A percentile compares a stretch with the other conserved stretches of the same genome.
Conservation (phyloP, 257 asterid genomes). For the Linderniella brevidens region DNA sequence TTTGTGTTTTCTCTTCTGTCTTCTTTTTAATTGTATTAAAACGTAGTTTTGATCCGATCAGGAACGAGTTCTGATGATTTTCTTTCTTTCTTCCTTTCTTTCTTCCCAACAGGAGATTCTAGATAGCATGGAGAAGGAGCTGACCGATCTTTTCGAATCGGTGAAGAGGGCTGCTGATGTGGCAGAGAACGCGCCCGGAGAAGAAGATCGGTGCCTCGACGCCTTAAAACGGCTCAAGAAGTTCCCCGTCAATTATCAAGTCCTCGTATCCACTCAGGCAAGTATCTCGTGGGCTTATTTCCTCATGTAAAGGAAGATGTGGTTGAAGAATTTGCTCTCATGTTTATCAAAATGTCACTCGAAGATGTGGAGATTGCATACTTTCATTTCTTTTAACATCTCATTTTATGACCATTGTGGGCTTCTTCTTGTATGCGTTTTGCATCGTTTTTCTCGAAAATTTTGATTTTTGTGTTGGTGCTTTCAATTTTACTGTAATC, state of each 20-base stretch:
- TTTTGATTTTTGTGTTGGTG: background rate
- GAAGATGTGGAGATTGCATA: too few species aligned
- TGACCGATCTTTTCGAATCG: constrained; percentile 53
- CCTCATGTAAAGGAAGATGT: background rate
- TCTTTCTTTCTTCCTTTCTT: too few species aligned
- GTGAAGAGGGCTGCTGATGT: constrained; percentile 75
- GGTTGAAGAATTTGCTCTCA: too few species aligned
- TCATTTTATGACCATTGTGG: too few species aligned
- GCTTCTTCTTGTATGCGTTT: background rate
- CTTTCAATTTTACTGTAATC: background rate
- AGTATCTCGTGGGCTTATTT: background rate
- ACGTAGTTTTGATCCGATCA: too few species aligned
- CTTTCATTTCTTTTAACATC: too few species aligned
- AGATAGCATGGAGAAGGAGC: constrained; percentile 64
- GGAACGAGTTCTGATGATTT: too few species aligned
- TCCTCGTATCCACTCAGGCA: constrained; percentile 89
- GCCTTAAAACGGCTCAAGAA: constrained; percentile 50
- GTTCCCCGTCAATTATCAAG: constrained; percentile 71
- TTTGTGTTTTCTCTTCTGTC: too few species aligned
- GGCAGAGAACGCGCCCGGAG: constrained; percentile 38
- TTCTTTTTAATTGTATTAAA: too few species aligned
- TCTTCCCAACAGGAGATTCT: too few species aligned
- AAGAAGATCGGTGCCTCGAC: constrained; percentile 53
- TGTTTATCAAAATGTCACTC: too few species aligned
- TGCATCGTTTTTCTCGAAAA: background rate